Base-by-base conservation (phyloP, 2,329 filamentous ascomycete genomes). In the Raffaelea albimanens region DNA sequence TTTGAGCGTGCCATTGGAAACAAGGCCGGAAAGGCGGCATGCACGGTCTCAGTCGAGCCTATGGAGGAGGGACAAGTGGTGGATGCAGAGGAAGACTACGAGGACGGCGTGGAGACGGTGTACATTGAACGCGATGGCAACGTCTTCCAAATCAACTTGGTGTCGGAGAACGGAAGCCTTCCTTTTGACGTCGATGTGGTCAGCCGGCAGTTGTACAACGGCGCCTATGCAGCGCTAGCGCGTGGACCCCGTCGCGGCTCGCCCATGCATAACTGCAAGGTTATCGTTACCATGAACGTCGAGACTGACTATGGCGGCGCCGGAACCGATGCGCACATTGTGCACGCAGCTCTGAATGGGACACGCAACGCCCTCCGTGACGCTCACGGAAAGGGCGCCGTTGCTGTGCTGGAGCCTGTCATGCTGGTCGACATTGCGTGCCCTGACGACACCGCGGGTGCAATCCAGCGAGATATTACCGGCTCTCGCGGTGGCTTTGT, bases 391-490 rank as follows among this genome's bases (percentile, higher is more conserved):
- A 41, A 34, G 23, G 75, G 87, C 1, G 74, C 76, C 1, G 76
- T 88, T 1, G 75, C 76, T 1, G 70, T 98, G 36, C 84, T 97
- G 67, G 93, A 98, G 60, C 93, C 93, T 1, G 86, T 98, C 47
- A 96, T 97, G 88, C 82, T 83, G 51, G 87, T 87, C 5, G 81
- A 83, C 45, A 95, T 98, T 59, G 82, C 80, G 55, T 88, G 93
- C 44, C 87, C 93, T 45, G 91, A 96, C 64, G 74, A 76, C 5
- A 82, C 79, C 7, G 82, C 95, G 1, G 89, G 90, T 4, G 77
- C 78, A 4, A 86, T 98, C 10, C 82, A 91, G 18, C 86, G 90
- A 52, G 87, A 94, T 58, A 77, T 94, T 34, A 83, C 81, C 2
- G 82, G 85, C 2, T 78, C 81, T 0, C 76, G 87, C 1, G 87